Conservation (phyloP, 768 basidiomycete genomes). For the Suillus hirtellus region DNA sequence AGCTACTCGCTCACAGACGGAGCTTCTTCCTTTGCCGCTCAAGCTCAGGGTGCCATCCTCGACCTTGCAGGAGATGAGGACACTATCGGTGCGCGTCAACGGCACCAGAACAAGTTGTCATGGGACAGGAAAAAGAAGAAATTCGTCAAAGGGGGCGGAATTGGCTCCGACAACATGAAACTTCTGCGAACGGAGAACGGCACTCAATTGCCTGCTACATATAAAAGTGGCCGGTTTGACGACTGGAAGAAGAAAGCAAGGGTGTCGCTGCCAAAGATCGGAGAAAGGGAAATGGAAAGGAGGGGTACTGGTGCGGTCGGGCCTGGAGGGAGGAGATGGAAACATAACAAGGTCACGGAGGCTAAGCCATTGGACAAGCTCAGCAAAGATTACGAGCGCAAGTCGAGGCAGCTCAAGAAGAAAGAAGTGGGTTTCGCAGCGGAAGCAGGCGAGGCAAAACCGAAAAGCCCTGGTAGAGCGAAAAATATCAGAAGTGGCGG, state of each 20-base stretch:
- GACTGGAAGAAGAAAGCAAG: slow-evolving; percentile 89
- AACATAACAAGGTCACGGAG: slow-evolving; percentile 62
- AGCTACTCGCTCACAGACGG: slow-evolving; percentile 92
- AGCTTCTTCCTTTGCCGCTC: slow-evolving; percentile 80
- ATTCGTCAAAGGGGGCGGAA: slow-evolving; percentile 83
- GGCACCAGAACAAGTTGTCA: slow-evolving; percentile 53
- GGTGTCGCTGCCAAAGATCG: slow-evolving; percentile 74
- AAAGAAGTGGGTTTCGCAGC: slow-evolving; percentile 39
- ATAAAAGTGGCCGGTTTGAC: slow-evolving; percentile 90
- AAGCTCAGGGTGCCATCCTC: slow-evolving; percentile 77
- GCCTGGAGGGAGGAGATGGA: slow-evolving; percentile 61
- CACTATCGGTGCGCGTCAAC: slow-evolving; percentile 54
- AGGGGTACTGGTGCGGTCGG: slow-evolving; percentile 27
- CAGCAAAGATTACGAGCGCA: slow-evolving; percentile 72
- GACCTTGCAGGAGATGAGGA: slow-evolving; percentile 84
- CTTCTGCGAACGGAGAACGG: slow-evolving; percentile 93
- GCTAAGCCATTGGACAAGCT: slow-evolving; percentile 81
- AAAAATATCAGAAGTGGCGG: slow-evolving; percentile 36
- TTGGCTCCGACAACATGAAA: slow-evolving; percentile 91
- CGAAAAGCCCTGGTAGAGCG: slow-evolving; percentile 31
- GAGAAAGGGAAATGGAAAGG: slow-evolving; percentile 67
- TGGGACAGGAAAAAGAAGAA: slow-evolving; percentile 99
- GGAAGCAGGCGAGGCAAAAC: slow-evolving; percentile 27
- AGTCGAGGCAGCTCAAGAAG: slow-evolving; percentile 61
- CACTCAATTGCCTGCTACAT: slow-evolving; percentile 85